These are phyloP conservation scores for Penicillium coffeae DNA, from an alignment of 495 filamentous ascomycete genomes.

Conservation along the genomic window DNA sequence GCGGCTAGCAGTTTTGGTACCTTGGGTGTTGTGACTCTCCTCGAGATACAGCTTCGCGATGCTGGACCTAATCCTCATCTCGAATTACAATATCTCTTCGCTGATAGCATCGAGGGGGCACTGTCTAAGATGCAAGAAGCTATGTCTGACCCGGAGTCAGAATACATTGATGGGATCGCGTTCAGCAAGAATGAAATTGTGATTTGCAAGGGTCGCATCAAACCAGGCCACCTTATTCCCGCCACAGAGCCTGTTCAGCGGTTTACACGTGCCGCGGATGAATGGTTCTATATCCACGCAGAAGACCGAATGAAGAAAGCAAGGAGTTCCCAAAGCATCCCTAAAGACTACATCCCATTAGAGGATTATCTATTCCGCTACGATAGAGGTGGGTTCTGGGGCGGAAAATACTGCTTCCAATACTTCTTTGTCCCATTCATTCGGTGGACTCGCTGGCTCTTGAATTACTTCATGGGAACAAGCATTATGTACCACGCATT, in stretches of 20 bases:
- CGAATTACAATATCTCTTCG: conserved; percentile 46
- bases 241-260: conserved; percentile 26
- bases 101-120: conserved; percentile 32
- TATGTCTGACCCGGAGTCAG: conserved; percentile 34
- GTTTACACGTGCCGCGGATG: conserved; percentile 49
- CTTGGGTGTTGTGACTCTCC: conserved; percentile 49
- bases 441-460: conserved; percentile 45
- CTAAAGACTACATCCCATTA: conserved; percentile 47
- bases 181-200: conserved; percentile 41
- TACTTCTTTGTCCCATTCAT: conserved; percentile 59
- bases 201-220: conserved; percentile 41
- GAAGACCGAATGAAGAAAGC: conserved; percentile 9
- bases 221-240: neutral
- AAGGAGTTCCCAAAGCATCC: neutral
- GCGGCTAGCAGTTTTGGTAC: conserved; percentile 51
- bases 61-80: conserved; percentile 40
- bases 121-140: conserved; percentile 31
- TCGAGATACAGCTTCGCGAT: conserved; percentile 48
- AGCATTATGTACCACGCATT: conserved; percentile 55
- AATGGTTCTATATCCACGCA: conserved; percentile 59
- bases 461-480: conserved; percentile 52
- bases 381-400: conserved; percentile 61
- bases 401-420: conserved; percentile 44
- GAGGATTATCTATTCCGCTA: conserved; percentile 61
- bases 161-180: conserved; percentile 55